These are phyloP conservation scores for Domatiomyces catenatus DNA, from an alignment of 2,329 filamentous ascomycete genomes.

Conservation along the genomic window DNA sequence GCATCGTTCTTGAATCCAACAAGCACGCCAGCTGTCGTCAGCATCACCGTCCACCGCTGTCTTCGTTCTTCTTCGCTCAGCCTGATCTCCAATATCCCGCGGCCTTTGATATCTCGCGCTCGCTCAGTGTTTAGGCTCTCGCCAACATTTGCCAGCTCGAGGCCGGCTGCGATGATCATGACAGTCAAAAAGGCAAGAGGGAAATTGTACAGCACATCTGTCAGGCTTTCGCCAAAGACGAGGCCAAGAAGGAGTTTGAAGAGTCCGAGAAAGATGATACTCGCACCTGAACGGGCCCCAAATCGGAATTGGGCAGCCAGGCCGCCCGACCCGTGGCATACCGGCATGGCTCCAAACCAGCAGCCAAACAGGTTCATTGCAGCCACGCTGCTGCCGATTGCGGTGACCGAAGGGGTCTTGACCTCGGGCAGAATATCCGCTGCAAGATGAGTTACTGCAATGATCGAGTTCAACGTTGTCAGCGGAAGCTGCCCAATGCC, in stretches of 20 bases:
- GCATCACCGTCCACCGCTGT: conserved; percentile 76
- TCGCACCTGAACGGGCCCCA: conserved; percentile 73
- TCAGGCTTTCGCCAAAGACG: conserved; percentile 57
- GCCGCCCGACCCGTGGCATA: conserved; percentile 84
- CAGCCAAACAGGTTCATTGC: conserved; percentile 71
- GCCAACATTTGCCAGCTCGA: conserved; percentile 75
- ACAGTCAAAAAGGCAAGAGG: conserved; percentile 65
- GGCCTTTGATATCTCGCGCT: conserved; percentile 41
- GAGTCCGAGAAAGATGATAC: conserved; percentile 61
- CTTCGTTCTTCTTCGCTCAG: conserved; percentile 22
- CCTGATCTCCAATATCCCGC: conserved; percentile 17
- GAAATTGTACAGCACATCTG: conserved; percentile 54
- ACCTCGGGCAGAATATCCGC: conserved; percentile 59
- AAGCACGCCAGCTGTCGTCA: conserved; percentile 68
- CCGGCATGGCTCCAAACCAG: conserved; percentile 90
- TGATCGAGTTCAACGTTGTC: conserved; percentile 81
- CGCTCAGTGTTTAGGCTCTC: conserved; percentile 64
- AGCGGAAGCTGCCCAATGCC: conserved; percentile 77
- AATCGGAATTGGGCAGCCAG: conserved; percentile 85
- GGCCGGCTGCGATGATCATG: conserved; percentile 76
- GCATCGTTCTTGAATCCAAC: conserved; percentile 83
- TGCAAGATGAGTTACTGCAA: conserved; percentile 70
- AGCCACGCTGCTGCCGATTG: conserved; percentile 66
- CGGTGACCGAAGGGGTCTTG: conserved; percentile 54
- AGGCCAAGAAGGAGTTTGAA: conserved; percentile 63